Evolutionary conservation across 2,329 filamentous ascomycete genomes (phyloP).

Genomic region (Periconia sp.): DNA sequence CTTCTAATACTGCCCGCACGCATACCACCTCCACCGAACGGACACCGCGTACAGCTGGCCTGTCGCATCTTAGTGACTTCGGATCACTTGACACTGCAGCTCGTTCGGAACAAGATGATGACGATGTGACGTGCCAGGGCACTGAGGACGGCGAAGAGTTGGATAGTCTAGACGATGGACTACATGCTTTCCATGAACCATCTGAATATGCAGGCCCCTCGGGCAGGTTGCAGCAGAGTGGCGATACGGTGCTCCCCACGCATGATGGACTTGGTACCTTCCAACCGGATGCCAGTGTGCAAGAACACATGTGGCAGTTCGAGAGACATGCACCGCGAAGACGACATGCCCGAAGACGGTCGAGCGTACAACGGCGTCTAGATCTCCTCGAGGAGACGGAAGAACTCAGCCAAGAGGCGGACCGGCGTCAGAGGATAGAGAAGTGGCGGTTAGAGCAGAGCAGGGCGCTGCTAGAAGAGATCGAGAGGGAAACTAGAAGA

Average conservation of each 20-base stretch:
- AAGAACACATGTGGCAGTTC: slow-evolving; percentile 88
- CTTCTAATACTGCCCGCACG: slow-evolving; percentile 72
- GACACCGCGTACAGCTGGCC: slow-evolving; percentile 70
- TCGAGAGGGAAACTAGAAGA: slow-evolving; percentile 79
- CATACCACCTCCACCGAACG: slow-evolving; percentile 69
- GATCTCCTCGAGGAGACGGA: slow-evolving; percentile 60
- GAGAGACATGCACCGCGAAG: slow-evolving; percentile 79
- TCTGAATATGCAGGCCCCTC: slow-evolving; percentile 50
- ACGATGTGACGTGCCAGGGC: slow-evolving; percentile 49
- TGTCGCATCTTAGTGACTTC: slow-evolving; percentile 78
- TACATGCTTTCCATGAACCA: slow-evolving; percentile 82
- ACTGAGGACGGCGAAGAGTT: slow-evolving; percentile 73
- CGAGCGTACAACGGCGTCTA: slow-evolving; percentile 63
- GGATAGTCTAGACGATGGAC: slow-evolving; percentile 90
- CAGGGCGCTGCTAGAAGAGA: slow-evolving; percentile 81
- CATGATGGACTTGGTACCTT: slow-evolving; percentile 95
- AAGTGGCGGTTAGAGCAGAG: slow-evolving; percentile 93
- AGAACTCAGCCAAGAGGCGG: slow-evolving; percentile 65
- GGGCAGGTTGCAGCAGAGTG: slow-evolving; percentile 59
- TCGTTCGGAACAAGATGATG: slow-evolving; percentile 57
- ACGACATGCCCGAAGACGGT: slow-evolving; percentile 56
- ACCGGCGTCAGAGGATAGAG: slow-evolving; percentile 85
- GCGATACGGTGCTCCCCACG: slow-evolving; percentile 77
- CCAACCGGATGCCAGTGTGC: slow-evolving; percentile 67
- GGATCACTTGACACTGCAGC: slow-evolving; percentile 76